Evolutionary conservation across 2,329 filamentous ascomycete genomes (phyloP).

Genomic region (Colletotrichum navitas): DNA sequence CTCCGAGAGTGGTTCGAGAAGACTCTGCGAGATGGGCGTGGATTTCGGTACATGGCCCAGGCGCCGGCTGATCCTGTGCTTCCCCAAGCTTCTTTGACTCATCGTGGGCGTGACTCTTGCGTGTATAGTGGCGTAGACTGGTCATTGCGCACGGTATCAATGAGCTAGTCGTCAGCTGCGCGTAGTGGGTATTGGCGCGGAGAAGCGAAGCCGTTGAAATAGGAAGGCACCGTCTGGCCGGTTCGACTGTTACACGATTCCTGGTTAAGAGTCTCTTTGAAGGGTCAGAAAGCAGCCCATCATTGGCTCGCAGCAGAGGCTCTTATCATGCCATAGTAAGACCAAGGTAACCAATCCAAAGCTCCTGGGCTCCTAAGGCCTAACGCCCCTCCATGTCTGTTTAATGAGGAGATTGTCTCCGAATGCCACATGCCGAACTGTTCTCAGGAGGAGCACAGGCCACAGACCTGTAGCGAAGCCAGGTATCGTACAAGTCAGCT

Average conservation of each 20-base stretch:
- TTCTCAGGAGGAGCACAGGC: conserved; percentile 12
- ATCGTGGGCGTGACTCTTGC: neutral
- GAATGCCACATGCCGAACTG: conserved; percentile 30
- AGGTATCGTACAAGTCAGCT: conserved; percentile 8
- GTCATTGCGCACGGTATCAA: conserved; percentile 4
- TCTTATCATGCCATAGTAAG: conserved; percentile 37
- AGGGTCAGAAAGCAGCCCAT: conserved; percentile 3
- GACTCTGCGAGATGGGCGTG: conserved; percentile 2
- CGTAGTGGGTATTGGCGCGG: conserved; percentile 17
- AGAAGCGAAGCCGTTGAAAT: conserved; percentile 36
- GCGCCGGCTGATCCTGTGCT: neutral
- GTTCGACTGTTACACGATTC: conserved; percentile 28
- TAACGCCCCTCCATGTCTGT: conserved; percentile 2
- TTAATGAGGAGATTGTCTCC: conserved; percentile 34
- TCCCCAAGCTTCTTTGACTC: conserved; percentile 18
- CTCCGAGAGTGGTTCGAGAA: conserved; percentile 18
- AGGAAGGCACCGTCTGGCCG: conserved; percentile 36
- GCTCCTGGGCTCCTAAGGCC: conserved; percentile 7
- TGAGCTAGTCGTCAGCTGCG: neutral
- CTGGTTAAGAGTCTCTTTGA: conserved; percentile 20
- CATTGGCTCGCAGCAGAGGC: conserved; percentile 22
- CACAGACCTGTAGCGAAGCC: conserved; percentile 25
- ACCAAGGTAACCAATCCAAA: conserved; percentile 32
- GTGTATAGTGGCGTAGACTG: neutral
- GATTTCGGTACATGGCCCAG: neutral